Evolutionary conservation across 1,284 basidiomycete species (phyloP).

Genomic region (Rhodotorula sp.): DNA sequence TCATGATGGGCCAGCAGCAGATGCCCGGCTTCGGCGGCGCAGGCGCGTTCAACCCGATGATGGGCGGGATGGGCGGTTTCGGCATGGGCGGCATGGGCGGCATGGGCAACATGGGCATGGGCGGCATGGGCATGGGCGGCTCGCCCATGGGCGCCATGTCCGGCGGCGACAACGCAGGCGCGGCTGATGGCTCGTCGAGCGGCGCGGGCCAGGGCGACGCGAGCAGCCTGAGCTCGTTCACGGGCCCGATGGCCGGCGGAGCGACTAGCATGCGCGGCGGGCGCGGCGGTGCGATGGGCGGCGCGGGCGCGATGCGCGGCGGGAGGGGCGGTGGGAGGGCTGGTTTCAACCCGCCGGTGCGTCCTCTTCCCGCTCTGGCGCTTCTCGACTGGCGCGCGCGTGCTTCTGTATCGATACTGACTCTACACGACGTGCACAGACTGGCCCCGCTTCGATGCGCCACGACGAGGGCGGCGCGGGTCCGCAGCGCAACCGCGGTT

Average conservation of each 20-base stretch:
- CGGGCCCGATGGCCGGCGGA: slow-evolving; percentile 27
- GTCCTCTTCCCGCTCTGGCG: background rate
- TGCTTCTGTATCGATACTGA: too few species aligned
- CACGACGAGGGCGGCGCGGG: slow-evolving; percentile 32
- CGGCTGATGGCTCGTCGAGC: slow-evolving; percentile 48
- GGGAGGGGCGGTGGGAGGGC: slow-evolving; percentile 9
- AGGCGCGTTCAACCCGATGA: slow-evolving; percentile 10
- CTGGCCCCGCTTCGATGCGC: slow-evolving; percentile 37
- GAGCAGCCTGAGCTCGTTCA: slow-evolving; percentile 19
- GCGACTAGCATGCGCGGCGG: slow-evolving; percentile 17
- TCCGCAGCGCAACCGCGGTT: slow-evolving; percentile 28
- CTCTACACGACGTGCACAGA: background rate
- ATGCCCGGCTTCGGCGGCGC: slow-evolving; percentile 45
- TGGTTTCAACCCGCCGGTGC: slow-evolving; percentile 28
- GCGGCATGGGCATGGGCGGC: background rate
- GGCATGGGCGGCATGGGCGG: slow-evolving; percentile 24
- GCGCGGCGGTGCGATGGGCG: background rate
- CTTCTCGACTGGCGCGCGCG: too few species aligned
- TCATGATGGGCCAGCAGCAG: slow-evolving; percentile 49
- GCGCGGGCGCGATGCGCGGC: background rate
- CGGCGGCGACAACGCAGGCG: slow-evolving; percentile 16
- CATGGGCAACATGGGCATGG: slow-evolving; percentile 14
- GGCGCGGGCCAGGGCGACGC: slow-evolving; percentile 45
- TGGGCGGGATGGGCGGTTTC: slow-evolving; percentile 24
- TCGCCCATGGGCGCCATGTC: background rate